These are phyloP conservation scores for Plantago coronopus DNA, from an alignment of 305 asterid species.

Conservation along the genomic window DNA sequence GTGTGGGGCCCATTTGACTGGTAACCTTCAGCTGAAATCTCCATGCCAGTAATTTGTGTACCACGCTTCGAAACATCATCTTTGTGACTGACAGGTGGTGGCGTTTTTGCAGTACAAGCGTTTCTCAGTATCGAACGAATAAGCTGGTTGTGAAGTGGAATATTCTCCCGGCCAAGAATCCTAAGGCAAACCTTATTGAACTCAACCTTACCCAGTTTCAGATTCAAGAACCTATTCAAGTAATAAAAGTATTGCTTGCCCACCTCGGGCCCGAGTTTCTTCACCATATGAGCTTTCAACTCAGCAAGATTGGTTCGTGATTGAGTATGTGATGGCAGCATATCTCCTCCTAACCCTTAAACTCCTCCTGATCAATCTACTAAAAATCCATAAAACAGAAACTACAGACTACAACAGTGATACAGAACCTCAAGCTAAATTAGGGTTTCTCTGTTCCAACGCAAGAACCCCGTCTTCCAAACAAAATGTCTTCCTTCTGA, in stretches of 20 bases:
- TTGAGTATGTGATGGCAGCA: slow-evolving; percentile 75
- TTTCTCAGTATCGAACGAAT: slow-evolving; percentile 64
- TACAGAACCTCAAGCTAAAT: slow-evolving; percentile 41
- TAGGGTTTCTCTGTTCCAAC: slow-evolving; percentile 59
- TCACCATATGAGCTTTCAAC: slow-evolving; percentile 66
- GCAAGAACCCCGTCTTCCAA: slow-evolving; percentile 46
- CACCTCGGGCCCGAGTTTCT: slow-evolving; percentile 68
- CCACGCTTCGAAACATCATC: slow-evolving; percentile 33
- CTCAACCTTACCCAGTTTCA: slow-evolving; percentile 70
- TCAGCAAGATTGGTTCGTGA: slow-evolving; percentile 72
- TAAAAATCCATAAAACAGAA: slow-evolving; percentile 31
- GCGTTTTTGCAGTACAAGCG: slow-evolving; percentile 55
- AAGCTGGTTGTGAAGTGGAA: slow-evolving; percentile 80
- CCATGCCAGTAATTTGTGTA: slow-evolving; percentile 39
- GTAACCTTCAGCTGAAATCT: slow-evolving; percentile 35
- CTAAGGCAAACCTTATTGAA: slow-evolving; percentile 64
- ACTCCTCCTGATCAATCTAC: slow-evolving; percentile 30
- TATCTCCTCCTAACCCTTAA: slow-evolving; percentile 28
- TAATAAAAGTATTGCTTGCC: slow-evolving; percentile 72
- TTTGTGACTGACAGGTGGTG: slow-evolving; percentile 44
- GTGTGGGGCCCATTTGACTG: slow-evolving; percentile 57
- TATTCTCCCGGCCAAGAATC: slow-evolving; percentile 71
- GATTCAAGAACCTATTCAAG: slow-evolving; percentile 66
- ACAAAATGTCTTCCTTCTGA: slow-evolving; percentile 35
- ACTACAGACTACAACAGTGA: slow-evolving; percentile 31